Evolutionary conservation across 345 rosid species (phyloP).

Genomic region (Populus euphratica): DNA sequence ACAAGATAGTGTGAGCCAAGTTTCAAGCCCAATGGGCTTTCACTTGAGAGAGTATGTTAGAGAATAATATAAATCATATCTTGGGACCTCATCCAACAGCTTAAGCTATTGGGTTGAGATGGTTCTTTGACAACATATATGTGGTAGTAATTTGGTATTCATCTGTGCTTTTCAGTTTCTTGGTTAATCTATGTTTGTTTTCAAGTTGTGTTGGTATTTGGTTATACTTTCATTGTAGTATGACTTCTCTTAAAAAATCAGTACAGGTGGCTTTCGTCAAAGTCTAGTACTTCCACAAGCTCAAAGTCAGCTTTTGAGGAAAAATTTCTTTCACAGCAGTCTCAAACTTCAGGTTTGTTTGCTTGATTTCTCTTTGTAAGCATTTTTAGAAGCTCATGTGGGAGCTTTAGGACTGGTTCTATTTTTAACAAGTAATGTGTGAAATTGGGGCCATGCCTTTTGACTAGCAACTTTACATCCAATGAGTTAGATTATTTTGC

Average conservation of each 20-base stretch:
- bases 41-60: too few relatives aligned
- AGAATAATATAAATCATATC: too few relatives aligned
- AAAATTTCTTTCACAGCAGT: slow-evolving; percentile 89
- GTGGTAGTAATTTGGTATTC: background rate
- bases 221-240: slow-evolving; percentile 14
- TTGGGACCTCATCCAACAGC: too few relatives aligned
- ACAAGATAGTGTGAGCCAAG: too few relatives aligned
- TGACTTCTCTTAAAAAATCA: slow-evolving; percentile 43
- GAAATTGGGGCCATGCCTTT: background rate
- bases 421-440: background rate
- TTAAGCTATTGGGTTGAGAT: too few relatives aligned
- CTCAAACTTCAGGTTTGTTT: slow-evolving; percentile 81
- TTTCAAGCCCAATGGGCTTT: too few relatives aligned
- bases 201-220: slow-evolving; percentile 10
- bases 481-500: background rate
- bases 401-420: background rate
- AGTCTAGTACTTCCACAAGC: slow-evolving; percentile 55
- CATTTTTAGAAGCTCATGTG: background rate
- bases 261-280: slow-evolving; percentile 99
- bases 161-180: background rate
- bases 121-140: background rate
- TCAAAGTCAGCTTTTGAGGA: slow-evolving; percentile 86
- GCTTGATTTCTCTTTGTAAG: background rate
- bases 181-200: background rate
- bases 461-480: background rate